Conservation (phyloP, 768 basidiomycete genomes). For the Tricholoma furcatifolium region DNA sequence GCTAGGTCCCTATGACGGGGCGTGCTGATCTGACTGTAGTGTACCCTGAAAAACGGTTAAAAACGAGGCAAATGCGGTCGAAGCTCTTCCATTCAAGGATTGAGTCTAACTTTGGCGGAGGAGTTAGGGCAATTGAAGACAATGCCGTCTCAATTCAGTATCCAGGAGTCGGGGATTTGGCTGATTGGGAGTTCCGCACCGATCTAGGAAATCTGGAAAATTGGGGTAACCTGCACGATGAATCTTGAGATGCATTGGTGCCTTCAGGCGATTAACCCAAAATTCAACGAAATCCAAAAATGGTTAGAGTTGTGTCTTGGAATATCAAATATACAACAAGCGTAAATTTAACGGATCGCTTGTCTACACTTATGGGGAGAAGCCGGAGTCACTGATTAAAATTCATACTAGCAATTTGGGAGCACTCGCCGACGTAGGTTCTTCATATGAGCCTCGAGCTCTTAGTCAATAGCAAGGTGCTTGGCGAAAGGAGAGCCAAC, state of each 20-base stretch:
- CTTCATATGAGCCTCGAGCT: slow-evolving; percentile 8
- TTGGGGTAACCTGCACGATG: slow-evolving; percentile 32
- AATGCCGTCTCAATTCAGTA: slow-evolving; percentile 13
- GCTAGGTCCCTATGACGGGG: slow-evolving; percentile 34
- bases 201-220: slow-evolving; percentile 25
- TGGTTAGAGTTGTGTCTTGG: slow-evolving; percentile 31
- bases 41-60: slow-evolving; percentile 31
- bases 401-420: slow-evolving; percentile 15
- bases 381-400: slow-evolving; percentile 19
- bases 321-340: slow-evolving; percentile 24
- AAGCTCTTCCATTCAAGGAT: slow-evolving; percentile 19
- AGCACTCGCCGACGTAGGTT: slow-evolving; percentile 9
- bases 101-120: slow-evolving; percentile 19
- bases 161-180: slow-evolving; percentile 25
- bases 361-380: slow-evolving; percentile 23
- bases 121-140: slow-evolving; percentile 13
- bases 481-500: slow-evolving; percentile 11
- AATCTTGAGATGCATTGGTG: slow-evolving; percentile 41
- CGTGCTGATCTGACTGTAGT: slow-evolving; percentile 31
- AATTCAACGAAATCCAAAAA: slow-evolving; percentile 35
- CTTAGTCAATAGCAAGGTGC: slow-evolving; percentile 13
- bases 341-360: slow-evolving; percentile 17
- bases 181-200: slow-evolving; percentile 37
- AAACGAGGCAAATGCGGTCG: slow-evolving; percentile 16
- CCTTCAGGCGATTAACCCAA: slow-evolving; percentile 38